Evolutionary conservation across 257 asterid genomes (phyloP), one percentile per base, ranked within the genome.

Genomic region (Hygrophila difformis): DNA sequence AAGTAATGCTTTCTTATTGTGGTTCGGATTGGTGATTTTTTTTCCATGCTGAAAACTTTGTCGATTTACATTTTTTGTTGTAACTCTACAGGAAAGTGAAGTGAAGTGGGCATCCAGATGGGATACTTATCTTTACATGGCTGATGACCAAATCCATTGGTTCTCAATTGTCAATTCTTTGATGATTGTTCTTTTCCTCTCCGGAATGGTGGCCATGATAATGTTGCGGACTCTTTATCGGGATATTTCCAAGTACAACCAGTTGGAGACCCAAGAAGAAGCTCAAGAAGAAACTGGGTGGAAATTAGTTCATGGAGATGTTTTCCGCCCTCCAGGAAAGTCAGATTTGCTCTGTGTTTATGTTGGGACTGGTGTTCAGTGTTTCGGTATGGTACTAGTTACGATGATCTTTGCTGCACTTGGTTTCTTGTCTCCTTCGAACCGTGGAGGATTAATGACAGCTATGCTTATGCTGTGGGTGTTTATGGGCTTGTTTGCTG

Each of bases 1-100:
- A 71, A 93, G 97, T 87, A 69, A 39, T 45, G 8, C 46, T 38
- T 37, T 22, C n/a, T 34, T 51, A 20, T 56, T 31, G 28, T 17
- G 3, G 8, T 50, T 13, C 11, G 17, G 26, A 45, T 46, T 26
- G 8, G 31, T 3, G 8, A 26, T 26, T 5, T n/a, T n/a, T n/a
- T n/a, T n/a, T n/a, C n/a, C n/a, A n/a, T n/a, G n/a, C n/a, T n/a
- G n/a, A n/a, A n/a, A n/a, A n/a, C 8, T 26, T 26, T 26, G 7
- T 3, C 31, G 4, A 5, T 26, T 5, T 8, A 26, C 31, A 26
- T 26, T 8, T 26, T 26, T 3, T 26, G 8, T 8, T 26, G 31
- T 26, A 3, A 26, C 19, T 41, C 4, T 41, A 19, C 10, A 41
- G 61, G 61, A 55, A 44, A 55, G 61, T 8, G 45, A 55, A 6